Conservation (phyloP, 192 early-diverging fungal species). For the Umbelopsis isabellina region DNA sequence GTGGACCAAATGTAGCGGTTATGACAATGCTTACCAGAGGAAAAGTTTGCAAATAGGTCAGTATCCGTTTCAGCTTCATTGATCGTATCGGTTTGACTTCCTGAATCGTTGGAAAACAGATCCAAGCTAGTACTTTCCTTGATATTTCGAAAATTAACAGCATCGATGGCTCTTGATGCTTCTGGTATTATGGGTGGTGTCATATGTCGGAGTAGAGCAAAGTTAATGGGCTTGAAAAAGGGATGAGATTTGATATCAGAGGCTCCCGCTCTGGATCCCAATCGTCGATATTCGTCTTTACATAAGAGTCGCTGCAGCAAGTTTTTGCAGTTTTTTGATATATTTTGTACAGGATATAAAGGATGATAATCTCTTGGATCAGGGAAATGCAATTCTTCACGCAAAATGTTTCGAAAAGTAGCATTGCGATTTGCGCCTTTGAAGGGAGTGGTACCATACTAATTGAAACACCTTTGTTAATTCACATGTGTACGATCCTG, state of each 20-base stretch:
- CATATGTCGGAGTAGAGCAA: constrained; percentile 87
- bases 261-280: constrained; percentile 91
- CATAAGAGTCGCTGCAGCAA: constrained; percentile 83
- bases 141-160: constrained; percentile 67
- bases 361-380: constrained; percentile 33
- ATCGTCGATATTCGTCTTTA: constrained; percentile 87
- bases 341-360: constrained; percentile 1
- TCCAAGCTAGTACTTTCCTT: constrained; percentile 64
- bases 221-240: constrained; percentile 91
- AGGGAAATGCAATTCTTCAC: constrained; percentile 79
- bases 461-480: constrained; percentile 24
- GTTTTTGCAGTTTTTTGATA: constrained; percentile 60
- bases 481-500: not conserved
- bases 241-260: constrained; percentile 91
- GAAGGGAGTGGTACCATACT: constrained; percentile 73
- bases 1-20: constrained; percentile 36
- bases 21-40: constrained; percentile 55
- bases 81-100: constrained; percentile 12
- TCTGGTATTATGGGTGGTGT: constrained; percentile 84
- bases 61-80: not conserved
- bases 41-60: constrained; percentile 43
- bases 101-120: constrained; percentile 53
- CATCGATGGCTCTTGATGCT: constrained; percentile 56
- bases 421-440: constrained; percentile 62
- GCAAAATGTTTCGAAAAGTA: constrained; percentile 80